Base-by-base conservation (phyloP, 805 yeast genomes). In the Geotrichum ghanense region DNA sequence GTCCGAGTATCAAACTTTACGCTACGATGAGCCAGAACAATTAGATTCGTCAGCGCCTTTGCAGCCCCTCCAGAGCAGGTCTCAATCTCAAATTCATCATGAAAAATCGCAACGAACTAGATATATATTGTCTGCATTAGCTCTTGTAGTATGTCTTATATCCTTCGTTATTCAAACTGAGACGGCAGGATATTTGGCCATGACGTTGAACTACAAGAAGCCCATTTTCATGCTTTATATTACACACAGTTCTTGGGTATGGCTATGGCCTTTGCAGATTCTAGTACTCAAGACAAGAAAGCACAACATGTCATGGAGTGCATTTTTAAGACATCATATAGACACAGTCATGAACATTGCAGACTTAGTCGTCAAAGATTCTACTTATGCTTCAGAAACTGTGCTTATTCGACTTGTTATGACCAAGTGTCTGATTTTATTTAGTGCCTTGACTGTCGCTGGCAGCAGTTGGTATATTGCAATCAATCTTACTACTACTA, bases 381-480 rank as follows among this genome's bases (percentile, higher is more conserved):
- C 45, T 47, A 49, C 35, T 42, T 39, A 44, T 44, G 39, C 50
- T 19, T 19, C 47, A 10, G 34, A 40, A 22, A 48, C 49, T n/a
- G 67, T 68, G 1, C 73, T 83, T 0, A 58, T 77, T 48, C 58
- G 55, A 41, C 76, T 79, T 58, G 65, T 83, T 12, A 53, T 73
- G 31, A 53, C 54, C 34, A 65, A 71, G 21, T 61, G 76, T 3
- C 62, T 70, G 2, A 44, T 72, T 2, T 65, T 83, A 24, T 72
- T 83, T 2, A 24, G 74, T 6, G 73, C 86, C 4, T 67, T 86
- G 50, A 83, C 83, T 17, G 50, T 77, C 1, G 95, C 95, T 0
- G 95, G 94, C 1, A 68, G 75, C 17, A 76, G 95, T 1, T 86
- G 95, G 95, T 87, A 85, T 59, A 73, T 83, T 16, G 83, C 95